Evolutionary conservation across 768 basidiomycete genomes (phyloP), one percentile per base, ranked within the genome.

Genomic region (Auricularia auricula-judae): DNA sequence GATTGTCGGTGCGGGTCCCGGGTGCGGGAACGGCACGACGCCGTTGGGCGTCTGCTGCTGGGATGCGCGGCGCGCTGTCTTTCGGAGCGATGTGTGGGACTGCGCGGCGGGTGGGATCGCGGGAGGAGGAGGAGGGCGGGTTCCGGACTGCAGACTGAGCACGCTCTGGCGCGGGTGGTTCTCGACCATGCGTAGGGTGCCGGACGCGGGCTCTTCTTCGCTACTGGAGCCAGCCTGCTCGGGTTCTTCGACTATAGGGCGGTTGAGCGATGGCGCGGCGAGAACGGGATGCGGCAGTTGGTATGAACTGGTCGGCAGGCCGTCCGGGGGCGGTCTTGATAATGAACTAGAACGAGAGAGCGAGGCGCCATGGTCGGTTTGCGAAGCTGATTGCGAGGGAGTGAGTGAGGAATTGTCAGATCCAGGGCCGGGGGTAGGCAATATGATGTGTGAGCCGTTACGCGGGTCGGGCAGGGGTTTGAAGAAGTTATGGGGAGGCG

Each of bases 371-470:
- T 35, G 29, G 56, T 59, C 74, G 61, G 80, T 77, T 73, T 90
- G 86, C 18, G 88, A 89, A 2, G 86, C 86, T 2, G 87, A 88
- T 67, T 89, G 88, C 4, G 88, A 89, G n/a, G 87, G 88, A 0
- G 84, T 82, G 66, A 89, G 75, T 1, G 87, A 88, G 10, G 67
- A 68, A 47, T 39, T 56, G 23, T 35, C 42, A 16, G 36, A 61
- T 42, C n/a, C 23, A 35, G 63, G 36, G 51, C 58, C 63, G 43
- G n/a, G n/a, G 35, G 14, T 42, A 39, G 36, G 21, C 54, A 42
- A 61, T 54, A 18, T 64, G 21, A 60, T 59, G 51, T 3, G 58
- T 63, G 23, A 62, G 34, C 36, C 39, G 56, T 36, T 42, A 29
- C 23, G 63, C 21, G 69, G 62, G 58, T 16, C 58, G 3, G 65